phyloP scores from a whole-genome alignment of 2,329 filamentous ascomycete species.

The Pseudocercospora pini-densiflorae region DNA sequence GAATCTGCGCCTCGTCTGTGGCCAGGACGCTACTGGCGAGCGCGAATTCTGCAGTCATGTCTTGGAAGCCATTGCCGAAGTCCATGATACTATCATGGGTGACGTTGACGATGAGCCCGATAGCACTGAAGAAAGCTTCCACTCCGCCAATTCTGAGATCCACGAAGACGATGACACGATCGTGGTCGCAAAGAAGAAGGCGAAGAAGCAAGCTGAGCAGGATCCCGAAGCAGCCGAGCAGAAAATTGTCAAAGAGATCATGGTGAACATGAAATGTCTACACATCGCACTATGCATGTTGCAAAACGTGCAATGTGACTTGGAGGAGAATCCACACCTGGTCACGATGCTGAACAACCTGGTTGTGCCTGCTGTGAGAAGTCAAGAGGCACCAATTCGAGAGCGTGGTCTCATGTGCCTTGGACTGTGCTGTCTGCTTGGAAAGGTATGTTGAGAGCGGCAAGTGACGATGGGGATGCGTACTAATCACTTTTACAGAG shows the following conservation, averaged over 20 bases:
- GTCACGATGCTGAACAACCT: slow-evolving; percentile 98
- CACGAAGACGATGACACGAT: slow-evolving; percentile 62
- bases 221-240: slow-evolving; percentile 59
- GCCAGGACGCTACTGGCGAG: slow-evolving; percentile 72
- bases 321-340: slow-evolving; percentile 89
- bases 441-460: slow-evolving; percentile 62
- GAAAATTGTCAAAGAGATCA: slow-evolving; percentile 85
- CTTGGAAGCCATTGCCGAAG: slow-evolving; percentile 91
- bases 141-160: slow-evolving; percentile 87
- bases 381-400: slow-evolving; percentile 88
- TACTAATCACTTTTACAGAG: slow-evolving; percentile 53
- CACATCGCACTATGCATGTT: slow-evolving; percentile 98
- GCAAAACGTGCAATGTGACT: slow-evolving; percentile 83
- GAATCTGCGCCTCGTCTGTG: slow-evolving; percentile 81
- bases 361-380: slow-evolving; percentile 91
- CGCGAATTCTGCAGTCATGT: slow-evolving; percentile 84
- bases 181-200: slow-evolving; percentile 39
- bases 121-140: slow-evolving; percentile 76
- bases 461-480: not conserved
- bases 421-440: slow-evolving; percentile 87
- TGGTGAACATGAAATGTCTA: slow-evolving; percentile 98
- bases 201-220: slow-evolving; percentile 62
- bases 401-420: slow-evolving; percentile 89
- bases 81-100: slow-evolving; percentile 85
- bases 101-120: slow-evolving; percentile 64